phyloP scores from a whole-genome alignment of 768 basidiomycete species.

The Leccinum arenicola region DNA sequence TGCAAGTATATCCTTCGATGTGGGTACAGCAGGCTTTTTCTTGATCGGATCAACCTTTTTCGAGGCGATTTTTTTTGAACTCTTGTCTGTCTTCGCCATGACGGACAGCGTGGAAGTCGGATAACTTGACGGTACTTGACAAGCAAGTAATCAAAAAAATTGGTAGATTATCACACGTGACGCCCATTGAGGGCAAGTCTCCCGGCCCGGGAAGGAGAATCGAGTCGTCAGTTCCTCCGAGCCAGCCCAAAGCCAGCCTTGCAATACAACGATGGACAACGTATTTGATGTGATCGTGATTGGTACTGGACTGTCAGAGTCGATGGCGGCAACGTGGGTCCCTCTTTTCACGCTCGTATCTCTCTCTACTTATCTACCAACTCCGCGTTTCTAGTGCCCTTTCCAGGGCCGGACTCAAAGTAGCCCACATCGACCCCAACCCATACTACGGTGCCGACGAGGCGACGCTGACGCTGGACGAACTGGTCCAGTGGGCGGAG shows the following conservation, averaged over 20 bases:
- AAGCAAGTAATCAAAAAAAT: slow-evolving; percentile 14
- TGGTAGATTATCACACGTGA: slow-evolving; percentile 22
- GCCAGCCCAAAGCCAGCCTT: neutral
- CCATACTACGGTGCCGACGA: slow-evolving; percentile 82
- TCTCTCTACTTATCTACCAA: neutral
- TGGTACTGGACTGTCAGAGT: slow-evolving; percentile 82
- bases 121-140: neutral
- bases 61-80: slow-evolving; percentile 31
- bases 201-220: neutral
- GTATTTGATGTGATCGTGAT: slow-evolving; percentile 66
- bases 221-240: neutral
- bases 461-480: slow-evolving; percentile 79
- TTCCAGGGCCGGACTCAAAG: slow-evolving; percentile 81
- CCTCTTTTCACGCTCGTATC: neutral
- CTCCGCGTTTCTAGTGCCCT: slow-evolving; percentile 59
- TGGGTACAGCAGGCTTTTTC: slow-evolving; percentile 23
- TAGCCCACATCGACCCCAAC: slow-evolving; percentile 86
- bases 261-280: slow-evolving; percentile 30
- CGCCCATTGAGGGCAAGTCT: slow-evolving; percentile 26
- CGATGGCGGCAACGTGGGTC: slow-evolving; percentile 85
- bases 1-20: slow-evolving; percentile 41
- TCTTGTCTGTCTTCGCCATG: slow-evolving; percentile 43
- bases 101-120: slow-evolving; percentile 5
- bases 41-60: slow-evolving; percentile 32
- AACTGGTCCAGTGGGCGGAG: slow-evolving; percentile 71